phyloP scores from a whole-genome alignment of 2,329 filamentous ascomycete species.

The Nakataea oryzae region DNA sequence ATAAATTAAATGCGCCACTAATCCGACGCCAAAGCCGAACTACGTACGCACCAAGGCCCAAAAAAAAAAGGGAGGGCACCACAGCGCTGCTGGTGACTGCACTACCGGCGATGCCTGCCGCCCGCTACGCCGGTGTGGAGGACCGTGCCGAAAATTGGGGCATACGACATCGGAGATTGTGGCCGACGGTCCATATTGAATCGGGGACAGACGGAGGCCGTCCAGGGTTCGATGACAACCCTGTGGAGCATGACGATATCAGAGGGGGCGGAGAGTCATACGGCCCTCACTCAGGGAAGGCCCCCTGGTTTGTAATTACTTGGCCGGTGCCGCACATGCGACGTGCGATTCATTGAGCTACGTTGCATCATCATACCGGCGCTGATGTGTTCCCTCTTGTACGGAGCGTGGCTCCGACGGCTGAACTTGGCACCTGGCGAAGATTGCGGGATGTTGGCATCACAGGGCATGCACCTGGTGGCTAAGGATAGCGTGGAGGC shows the following conservation, averaged over 20 bases:
- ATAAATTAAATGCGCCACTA: no score
- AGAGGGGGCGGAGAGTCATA: neutral
- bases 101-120: neutral
- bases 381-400: neutral
- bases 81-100: neutral
- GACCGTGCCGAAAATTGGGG: no score
- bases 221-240: no score
- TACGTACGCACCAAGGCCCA: no score
- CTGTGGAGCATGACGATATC: neutral
- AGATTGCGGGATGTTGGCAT: no score
- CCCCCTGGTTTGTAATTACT: neutral
- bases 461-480: no score
- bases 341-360: neutral
- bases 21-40: no score
- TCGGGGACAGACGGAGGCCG: no score
- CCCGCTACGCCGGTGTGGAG: no score
- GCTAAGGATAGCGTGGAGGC: no score
- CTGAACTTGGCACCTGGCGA: no score
- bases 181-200: neutral
- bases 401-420: no score
- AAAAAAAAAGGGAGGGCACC: neutral
- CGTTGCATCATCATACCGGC: neutral
- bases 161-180: neutral
- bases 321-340: neutral
- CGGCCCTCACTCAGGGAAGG: neutral